phyloP scores from a whole-genome alignment of 768 basidiomycete species.

The Lanmaoa pseudosensibilis region DNA sequence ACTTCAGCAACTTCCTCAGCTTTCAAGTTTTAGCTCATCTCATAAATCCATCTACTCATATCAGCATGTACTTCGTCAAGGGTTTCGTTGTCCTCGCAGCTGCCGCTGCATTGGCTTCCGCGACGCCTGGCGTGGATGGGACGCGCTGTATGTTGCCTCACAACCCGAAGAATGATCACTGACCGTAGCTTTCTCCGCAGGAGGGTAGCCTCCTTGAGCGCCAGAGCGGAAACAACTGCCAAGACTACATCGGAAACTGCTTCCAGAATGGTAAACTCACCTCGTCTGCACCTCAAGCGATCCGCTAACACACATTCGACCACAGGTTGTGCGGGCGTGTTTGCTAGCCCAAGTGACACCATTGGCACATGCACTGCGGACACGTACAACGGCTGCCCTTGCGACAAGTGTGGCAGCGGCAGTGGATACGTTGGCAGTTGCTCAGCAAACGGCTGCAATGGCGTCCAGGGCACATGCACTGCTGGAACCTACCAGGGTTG shows the following conservation, averaged over 20 bases:
- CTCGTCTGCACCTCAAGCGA: too few species aligned
- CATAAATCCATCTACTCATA: neutral
- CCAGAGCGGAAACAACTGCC: neutral
- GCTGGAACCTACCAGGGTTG: neutral
- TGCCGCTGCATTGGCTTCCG: neutral
- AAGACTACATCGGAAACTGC: neutral
- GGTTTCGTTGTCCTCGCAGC: neutral
- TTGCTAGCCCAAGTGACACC: neutral
- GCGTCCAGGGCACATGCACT: neutral
- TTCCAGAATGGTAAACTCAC: neutral
- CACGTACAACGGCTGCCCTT: conserved; percentile 1
- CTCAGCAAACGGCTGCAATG: neutral
- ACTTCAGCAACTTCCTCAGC: too few species aligned
- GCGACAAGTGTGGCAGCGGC: conserved; percentile 3
- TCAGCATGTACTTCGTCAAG: neutral
- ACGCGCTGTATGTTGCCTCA: neutral
- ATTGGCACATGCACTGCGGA: neutral
- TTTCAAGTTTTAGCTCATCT: neutral
- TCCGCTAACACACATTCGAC: neutral
- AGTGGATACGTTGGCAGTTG: neutral
- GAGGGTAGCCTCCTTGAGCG: neutral
- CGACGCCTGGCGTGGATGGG: neutral
- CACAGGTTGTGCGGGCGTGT: neutral
- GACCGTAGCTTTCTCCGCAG: neutral
- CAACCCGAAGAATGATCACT: neutral